phyloP scores from a whole-genome alignment of 192 early-diverging fungal species.

The Coemansia interrupta region DNA sequence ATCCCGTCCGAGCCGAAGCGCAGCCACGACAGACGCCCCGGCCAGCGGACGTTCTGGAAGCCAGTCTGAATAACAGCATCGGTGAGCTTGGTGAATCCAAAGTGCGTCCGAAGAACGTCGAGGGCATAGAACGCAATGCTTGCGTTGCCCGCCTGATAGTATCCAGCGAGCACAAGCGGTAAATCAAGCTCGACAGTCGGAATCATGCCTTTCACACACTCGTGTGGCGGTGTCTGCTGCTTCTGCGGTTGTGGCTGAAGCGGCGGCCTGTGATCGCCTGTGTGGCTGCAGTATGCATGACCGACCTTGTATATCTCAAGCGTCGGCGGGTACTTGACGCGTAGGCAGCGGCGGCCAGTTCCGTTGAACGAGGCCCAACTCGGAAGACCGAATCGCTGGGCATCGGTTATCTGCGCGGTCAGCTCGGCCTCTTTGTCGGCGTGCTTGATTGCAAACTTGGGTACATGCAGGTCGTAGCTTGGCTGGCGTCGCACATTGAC shows the following conservation, averaged over 20 bases:
- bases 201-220: not conserved
- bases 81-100: constrained; percentile 46
- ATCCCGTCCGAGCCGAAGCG: constrained; percentile 9
- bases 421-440: not conserved
- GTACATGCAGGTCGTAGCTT: constrained; percentile 31
- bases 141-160: constrained; percentile 78
- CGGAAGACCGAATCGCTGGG: constrained; percentile 5
- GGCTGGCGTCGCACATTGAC: constrained; percentile 48
- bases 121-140: constrained; percentile 68
- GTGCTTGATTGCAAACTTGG: constrained; percentile 26
- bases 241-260: not conserved
- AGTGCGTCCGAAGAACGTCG: constrained; percentile 47
- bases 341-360: constrained; percentile 37
- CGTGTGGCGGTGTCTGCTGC: not conserved
- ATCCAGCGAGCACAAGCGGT: constrained; percentile 61
- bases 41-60: constrained; percentile 69
- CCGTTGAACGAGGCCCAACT: constrained; percentile 42
- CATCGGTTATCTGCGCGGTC: not conserved
- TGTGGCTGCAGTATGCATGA: not conserved
- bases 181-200: constrained; percentile 45
- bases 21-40: constrained; percentile 79
- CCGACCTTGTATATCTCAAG: constrained; percentile 21
- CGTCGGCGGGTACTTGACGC: constrained; percentile 37
- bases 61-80: constrained; percentile 59
- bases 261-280: constrained; percentile 12